Conservation (phyloP, 345 rosid species). For the Sonneratia caseolaris region DNA sequence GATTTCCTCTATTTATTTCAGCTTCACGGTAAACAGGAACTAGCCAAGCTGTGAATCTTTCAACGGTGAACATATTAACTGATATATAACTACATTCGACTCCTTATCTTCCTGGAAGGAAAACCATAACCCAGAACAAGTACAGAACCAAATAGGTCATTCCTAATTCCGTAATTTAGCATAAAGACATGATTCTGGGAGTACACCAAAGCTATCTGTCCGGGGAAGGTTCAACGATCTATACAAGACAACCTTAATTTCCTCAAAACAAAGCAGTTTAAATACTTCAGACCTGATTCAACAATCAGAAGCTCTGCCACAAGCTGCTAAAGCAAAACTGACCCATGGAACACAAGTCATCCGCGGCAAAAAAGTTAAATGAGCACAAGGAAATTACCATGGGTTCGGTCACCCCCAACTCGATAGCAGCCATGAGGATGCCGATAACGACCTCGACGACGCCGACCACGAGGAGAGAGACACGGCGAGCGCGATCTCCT, state of each 20-base stretch:
- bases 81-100: no score
- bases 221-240: not conserved
- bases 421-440: constrained; percentile 56
- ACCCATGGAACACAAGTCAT: not conserved
- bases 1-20: no score
- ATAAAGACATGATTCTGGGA: no score
- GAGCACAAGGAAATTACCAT: constrained; percentile 36
- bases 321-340: not conserved
- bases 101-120: no score
- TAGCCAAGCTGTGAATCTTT: no score
- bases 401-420: constrained; percentile 85
- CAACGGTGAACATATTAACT: no score
- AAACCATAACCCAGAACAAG: no score
- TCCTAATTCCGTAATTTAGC: no score
- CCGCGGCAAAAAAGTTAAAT: not conserved
- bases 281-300: no score
- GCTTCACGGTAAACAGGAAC: no score
- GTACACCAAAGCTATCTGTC: no score
- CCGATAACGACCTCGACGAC: constrained; percentile 64
- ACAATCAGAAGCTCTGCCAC: not conserved
- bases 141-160: no score
- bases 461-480: constrained; percentile 87
- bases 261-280: not conserved
- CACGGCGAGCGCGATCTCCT: constrained; percentile 88
- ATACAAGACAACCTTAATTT: not conserved